These are phyloP conservation scores for Daldinia sp. DNA, from an alignment of 2,329 filamentous ascomycete genomes.

Conservation along the genomic window DNA sequence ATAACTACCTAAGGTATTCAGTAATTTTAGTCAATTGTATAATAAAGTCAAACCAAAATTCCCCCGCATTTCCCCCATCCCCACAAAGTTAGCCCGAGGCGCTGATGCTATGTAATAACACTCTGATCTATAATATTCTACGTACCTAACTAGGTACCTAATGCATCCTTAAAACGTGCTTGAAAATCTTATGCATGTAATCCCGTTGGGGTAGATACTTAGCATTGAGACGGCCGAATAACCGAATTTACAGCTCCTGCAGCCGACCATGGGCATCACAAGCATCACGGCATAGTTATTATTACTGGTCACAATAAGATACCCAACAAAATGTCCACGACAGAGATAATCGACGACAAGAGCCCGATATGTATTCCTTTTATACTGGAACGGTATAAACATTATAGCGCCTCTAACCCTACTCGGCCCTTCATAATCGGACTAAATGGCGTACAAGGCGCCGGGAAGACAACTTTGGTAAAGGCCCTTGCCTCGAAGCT, in stretches of 20 bases:
- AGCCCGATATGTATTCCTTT: slow-evolving; percentile 42
- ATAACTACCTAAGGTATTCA: too few relatives aligned
- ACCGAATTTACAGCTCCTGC: slow-evolving; percentile 24
- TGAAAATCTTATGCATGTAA: slow-evolving; percentile 13
- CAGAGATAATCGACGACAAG: slow-evolving; percentile 39
- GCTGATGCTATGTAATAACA: neutral
- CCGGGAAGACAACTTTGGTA: slow-evolving; percentile 92
- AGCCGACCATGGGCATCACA: slow-evolving; percentile 44
- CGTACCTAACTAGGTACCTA: neutral
- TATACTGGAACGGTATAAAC: slow-evolving; percentile 65
- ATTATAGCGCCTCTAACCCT: slow-evolving; percentile 50
- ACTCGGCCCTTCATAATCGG: slow-evolving; percentile 83
- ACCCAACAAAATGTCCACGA: slow-evolving; percentile 20
- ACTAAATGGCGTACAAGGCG: slow-evolving; percentile 90
- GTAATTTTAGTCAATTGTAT: too few relatives aligned
- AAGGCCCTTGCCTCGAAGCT: slow-evolving; percentile 73
- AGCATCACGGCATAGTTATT: too few relatives aligned
- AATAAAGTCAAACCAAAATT: slow-evolving; percentile 6
- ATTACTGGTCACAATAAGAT: neutral
- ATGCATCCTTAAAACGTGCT: slow-evolving; percentile 6
- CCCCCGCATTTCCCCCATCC: slow-evolving; percentile 39
- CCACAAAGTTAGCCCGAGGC: slow-evolving; percentile 25
- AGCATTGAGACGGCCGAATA: slow-evolving; percentile 22
- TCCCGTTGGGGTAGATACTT: slow-evolving; percentile 13
- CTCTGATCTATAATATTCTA: slow-evolving; percentile 2